Conservation (phyloP, 1,284 basidiomycete species). For the Cutaneotrichosporon curvatum region DNA sequence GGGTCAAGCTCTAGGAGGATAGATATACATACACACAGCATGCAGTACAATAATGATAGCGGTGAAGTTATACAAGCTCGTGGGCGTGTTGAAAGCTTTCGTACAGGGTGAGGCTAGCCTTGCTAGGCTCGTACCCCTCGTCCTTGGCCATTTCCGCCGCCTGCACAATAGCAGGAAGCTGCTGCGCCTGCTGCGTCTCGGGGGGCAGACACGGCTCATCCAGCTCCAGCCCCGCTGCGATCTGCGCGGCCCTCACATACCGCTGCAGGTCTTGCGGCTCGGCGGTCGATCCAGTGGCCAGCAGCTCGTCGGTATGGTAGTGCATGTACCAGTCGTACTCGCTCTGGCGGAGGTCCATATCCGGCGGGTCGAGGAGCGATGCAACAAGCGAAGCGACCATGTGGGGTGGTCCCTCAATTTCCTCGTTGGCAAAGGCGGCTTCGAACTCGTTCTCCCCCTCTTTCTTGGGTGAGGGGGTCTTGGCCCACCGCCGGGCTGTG, state of each 20-base stretch:
- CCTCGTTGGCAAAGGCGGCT: neutral
- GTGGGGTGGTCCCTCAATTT: constrained; percentile 2
- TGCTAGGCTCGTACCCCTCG: constrained; percentile 15
- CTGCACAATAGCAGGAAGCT: neutral
- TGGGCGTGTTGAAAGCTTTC: constrained; percentile 17
- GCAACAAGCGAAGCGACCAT: constrained; percentile 55
- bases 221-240: constrained; percentile 35
- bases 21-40: neutral
- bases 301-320: constrained; percentile 43
- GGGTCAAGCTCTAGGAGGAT: constrained; percentile 8
- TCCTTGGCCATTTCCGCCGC: neutral
- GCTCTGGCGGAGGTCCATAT: constrained; percentile 47
- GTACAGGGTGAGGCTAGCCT: constrained; percentile 21
- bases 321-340: constrained; percentile 69
- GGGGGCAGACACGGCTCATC: constrained; percentile 15
- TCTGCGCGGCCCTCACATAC: constrained; percentile 39
- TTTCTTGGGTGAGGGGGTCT: neutral
- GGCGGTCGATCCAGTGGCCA: constrained; percentile 31
- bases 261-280: constrained; percentile 48
- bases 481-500: constrained; percentile 37
- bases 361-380: constrained; percentile 57
- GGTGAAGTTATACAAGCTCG: neutral
- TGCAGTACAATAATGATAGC: constrained; percentile 2
- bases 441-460: neutral
- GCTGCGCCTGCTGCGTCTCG: neutral